These are phyloP conservation scores for Lunularia cruciata DNA, from an alignment of 225 moss, liverwort and hornwort species.

Conservation along the genomic window DNA sequence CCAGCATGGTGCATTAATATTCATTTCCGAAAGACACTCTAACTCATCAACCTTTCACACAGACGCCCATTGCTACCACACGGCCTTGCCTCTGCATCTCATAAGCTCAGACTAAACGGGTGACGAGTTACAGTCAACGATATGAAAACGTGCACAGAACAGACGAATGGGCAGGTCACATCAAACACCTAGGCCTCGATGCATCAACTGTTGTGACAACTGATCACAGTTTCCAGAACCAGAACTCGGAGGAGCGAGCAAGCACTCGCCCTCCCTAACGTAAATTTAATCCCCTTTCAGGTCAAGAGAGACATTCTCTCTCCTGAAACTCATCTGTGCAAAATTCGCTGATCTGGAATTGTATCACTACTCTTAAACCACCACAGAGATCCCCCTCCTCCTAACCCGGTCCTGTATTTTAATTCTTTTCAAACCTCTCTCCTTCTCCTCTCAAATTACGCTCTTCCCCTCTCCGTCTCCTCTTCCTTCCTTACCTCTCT, in stretches of 20 bases:
- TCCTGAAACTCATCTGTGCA: not conserved
- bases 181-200: constrained; percentile 1
- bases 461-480: not conserved
- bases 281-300: constrained; percentile 1
- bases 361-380: not conserved
- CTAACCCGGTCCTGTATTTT: constrained; percentile 3
- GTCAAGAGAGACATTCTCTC: not conserved
- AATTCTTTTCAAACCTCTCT: constrained; percentile 14
- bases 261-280: constrained; percentile 5
- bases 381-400: not conserved
- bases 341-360: constrained; percentile 28
- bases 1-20: constrained; percentile 25
- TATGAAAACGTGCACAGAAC: not conserved
- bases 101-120: constrained; percentile 2
- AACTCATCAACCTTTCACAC: constrained; percentile 8
- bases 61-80: constrained; percentile 17
- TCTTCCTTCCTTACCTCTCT: not conserved
- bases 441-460: not conserved
- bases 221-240: constrained; percentile 9
- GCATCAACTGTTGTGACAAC: constrained; percentile 12
- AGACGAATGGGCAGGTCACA: not conserved
- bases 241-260: not conserved
- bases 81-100: constrained; percentile 28
- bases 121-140: not conserved
- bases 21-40: not conserved